These are phyloP conservation scores for Oleoguttula mirabilis DNA, from an alignment of 495 filamentous ascomycete species.

Conservation along the genomic window DNA sequence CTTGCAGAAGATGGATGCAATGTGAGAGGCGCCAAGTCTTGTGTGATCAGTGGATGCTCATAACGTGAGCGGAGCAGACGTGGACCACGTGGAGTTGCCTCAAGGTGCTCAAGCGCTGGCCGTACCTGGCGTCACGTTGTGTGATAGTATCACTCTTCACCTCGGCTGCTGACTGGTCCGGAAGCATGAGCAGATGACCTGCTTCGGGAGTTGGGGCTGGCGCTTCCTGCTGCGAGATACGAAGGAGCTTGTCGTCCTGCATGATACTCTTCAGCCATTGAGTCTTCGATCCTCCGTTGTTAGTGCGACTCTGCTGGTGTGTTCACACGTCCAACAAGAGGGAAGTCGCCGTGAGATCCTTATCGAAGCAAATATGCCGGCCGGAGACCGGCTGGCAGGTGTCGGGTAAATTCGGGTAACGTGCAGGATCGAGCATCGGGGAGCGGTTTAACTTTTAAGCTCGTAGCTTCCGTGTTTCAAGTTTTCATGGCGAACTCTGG, in stretches of 20 bases:
- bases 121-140: slow-evolving; percentile 13
- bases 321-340: background rate
- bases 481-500: no score
- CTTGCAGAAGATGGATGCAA: no score
- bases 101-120: slow-evolving; percentile 1
- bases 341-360: background rate
- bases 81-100: no score
- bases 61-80: no score
- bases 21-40: no score
- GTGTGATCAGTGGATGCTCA: no score
- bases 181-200: no score
- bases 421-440: no score
- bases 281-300: background rate
- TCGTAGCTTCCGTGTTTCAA: no score
- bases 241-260: background rate
- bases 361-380: background rate
- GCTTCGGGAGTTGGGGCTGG: no score
- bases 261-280: background rate
- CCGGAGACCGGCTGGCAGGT: background rate
- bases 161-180: slow-evolving; percentile 8
- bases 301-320: background rate
- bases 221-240: slow-evolving; percentile 1
- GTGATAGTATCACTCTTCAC: slow-evolving; percentile 1
- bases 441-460: no score
- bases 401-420: background rate